phyloP scores from a whole-genome alignment of 148 eudicot genomes.

The Silene uniflora region DNA sequence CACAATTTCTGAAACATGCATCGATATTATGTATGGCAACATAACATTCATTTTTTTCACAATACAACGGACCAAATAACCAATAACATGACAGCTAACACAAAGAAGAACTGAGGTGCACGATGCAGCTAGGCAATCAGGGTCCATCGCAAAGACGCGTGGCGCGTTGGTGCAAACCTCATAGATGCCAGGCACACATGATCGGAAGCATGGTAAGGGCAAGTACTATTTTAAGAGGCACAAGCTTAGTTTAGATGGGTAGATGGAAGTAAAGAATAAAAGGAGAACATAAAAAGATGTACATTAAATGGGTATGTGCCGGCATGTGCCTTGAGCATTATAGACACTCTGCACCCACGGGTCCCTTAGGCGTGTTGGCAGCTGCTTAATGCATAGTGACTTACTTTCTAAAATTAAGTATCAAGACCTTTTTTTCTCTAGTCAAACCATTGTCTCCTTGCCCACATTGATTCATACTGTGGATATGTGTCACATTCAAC shows the following conservation, averaged over 20 bases:
- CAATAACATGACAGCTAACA: neutral
- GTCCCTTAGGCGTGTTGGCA: neutral
- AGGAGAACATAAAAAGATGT: neutral
- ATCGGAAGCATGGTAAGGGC: neutral
- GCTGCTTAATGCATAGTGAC: neutral
- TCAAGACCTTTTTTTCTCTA: neutral
- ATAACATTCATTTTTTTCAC: neutral
- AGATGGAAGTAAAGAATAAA: neutral
- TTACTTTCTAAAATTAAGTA: neutral
- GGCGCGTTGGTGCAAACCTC: neutral
- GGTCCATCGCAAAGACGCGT: neutral
- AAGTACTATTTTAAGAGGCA: neutral
- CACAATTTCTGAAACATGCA: conserved; percentile 1
- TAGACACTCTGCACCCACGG: neutral
- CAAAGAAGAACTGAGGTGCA: neutral
- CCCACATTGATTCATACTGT: neutral
- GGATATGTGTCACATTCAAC: neutral
- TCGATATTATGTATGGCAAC: neutral
- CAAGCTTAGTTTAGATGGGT: neutral
- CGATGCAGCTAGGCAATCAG: neutral
- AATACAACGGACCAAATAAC: neutral
- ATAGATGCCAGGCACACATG: neutral
- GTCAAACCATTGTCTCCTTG: neutral
- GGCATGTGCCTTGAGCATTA: neutral
- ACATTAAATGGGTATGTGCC: neutral